phyloP scores from a whole-genome alignment of 345 rosid genomes.

The Eucalyptus urophylla region DNA sequence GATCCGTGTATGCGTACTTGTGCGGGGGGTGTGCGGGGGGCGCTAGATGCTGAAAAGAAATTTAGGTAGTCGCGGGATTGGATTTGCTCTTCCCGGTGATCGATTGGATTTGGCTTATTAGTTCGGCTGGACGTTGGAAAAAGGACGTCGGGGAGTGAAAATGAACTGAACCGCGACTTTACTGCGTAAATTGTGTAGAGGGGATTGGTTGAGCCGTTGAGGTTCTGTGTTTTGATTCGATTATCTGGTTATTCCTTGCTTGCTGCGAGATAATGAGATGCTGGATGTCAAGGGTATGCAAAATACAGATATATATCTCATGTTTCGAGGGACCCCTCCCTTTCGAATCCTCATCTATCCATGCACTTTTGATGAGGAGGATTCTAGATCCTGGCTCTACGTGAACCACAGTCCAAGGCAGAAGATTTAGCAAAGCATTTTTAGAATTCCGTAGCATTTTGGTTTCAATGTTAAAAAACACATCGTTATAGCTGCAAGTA shows the following conservation, averaged over 20 bases:
- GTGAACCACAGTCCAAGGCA: background rate
- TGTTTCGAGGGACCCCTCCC: background rate
- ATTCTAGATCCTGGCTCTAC: background rate
- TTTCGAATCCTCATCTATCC: background rate
- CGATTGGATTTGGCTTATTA: background rate
- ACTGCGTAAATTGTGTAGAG: background rate
- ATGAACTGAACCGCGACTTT: background rate
- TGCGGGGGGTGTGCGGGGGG: background rate
- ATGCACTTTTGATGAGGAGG: background rate
- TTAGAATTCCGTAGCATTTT: background rate
- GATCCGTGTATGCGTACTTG: background rate
- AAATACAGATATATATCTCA: background rate
- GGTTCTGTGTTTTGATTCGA: background rate
- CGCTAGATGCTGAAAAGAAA: background rate
- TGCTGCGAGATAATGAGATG: background rate
- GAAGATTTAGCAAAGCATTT: background rate
- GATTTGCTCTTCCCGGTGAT: background rate
- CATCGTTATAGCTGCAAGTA: background rate
- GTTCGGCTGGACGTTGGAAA: background rate
- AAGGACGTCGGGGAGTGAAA: background rate
- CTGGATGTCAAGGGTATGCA: background rate
- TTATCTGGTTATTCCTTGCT: background rate
- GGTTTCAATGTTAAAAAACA: background rate
- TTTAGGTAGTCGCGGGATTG: background rate
- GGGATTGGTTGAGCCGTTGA: background rate